Evolutionary conservation across 805 yeast species (phyloP), one percentile per base, ranked within the genome.

Genomic region (Scheffersomyces lignosus): DNA sequence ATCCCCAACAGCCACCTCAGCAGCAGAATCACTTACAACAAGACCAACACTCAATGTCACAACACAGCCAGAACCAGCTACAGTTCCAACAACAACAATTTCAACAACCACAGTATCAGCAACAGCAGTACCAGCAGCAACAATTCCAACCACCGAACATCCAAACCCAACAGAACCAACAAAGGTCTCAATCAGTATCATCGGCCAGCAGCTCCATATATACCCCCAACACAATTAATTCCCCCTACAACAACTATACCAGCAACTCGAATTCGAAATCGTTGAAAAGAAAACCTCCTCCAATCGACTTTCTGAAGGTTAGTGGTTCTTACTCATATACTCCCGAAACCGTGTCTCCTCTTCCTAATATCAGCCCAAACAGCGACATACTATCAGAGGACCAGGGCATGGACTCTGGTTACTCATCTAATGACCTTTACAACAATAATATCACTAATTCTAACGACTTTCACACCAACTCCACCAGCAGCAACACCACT

Each of bases 201-300:
- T 36, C 43, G 9, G 29, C 32, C 3, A 17, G 29, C 8, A 28
- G 20, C n/a, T 31, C 43, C 15, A 15, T 40, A 9, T 32, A 29
- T 24, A 36, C 40, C 4, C 43, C 43, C 14, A 24, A 29, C 32
- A 17, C 29, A 15, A n/a, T 15, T 24, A 12, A 12, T 18, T 18
- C 25, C 7, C 10, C 24, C 24, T 20, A 20, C 10, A 20, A 10
- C 8, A 29, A 18, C 25, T 18, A 18, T 18, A 18, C 36, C 2
- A 33, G 31, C 25, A 22, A 7, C 26, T 23, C 14, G 4, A 30
- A 15, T 16, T 20, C 31, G 18, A 6, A 25, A 17, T 16, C 14
- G 8, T 45, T 45, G 17, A 54, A 56, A 37, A 51, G 74, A 29
- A 69, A 69, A 40, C 71, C 71, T 4, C 73, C 73, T 10, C 71